phyloP scores from a whole-genome alignment of 805 yeast genomes.

The Yueomyces sinensis region DNA sequence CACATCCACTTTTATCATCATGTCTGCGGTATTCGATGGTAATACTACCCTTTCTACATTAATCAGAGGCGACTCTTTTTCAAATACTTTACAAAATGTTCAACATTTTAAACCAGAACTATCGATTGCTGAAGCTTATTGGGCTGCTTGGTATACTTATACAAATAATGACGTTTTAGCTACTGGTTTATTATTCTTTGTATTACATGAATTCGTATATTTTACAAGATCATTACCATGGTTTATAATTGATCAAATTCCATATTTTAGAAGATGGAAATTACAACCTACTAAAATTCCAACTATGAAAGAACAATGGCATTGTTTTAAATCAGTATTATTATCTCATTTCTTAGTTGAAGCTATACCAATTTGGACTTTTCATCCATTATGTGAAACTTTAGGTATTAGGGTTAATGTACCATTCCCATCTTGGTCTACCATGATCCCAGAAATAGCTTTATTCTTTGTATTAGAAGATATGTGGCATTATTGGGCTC shows the following conservation, averaged over 20 bases:
- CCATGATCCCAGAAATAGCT: conserved; percentile 52
- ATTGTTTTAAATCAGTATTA: conserved; percentile 75
- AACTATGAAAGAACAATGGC: conserved; percentile 75
- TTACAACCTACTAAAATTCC: conserved; percentile 83
- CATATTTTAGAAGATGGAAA: conserved; percentile 75
- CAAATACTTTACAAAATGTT: conserved; percentile 26
- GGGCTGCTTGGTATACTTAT: conserved; percentile 86
- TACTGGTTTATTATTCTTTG: conserved; percentile 76
- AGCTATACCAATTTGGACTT: conserved; percentile 93
- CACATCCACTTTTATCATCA: conserved; percentile 2
- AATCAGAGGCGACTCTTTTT: conserved; percentile 19
- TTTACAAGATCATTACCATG: conserved; percentile 90
- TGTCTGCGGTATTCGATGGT: conserved; percentile 22
- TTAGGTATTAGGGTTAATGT: conserved; percentile 68
- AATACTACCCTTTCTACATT: conserved; percentile 20
- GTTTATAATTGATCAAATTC: conserved; percentile 75
- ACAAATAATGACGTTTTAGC: conserved; percentile 83
- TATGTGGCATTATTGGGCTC: conserved; percentile 95
- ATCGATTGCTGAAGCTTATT: conserved; percentile 47
- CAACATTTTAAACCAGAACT: conserved; percentile 30
- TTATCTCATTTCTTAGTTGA: conserved; percentile 84
- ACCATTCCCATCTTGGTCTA: conserved; percentile 65
- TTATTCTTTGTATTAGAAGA: conserved; percentile 81
- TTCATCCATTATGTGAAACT: conserved; percentile 80
- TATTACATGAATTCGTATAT: conserved; percentile 77